Percentiles rank a stretch among this genome's conserved stretches.
These are phyloP conservation scores for Rhodotorula babjevae DNA, from an alignment of 768 basidiomycete species.

Conservation along the genomic window DNA sequence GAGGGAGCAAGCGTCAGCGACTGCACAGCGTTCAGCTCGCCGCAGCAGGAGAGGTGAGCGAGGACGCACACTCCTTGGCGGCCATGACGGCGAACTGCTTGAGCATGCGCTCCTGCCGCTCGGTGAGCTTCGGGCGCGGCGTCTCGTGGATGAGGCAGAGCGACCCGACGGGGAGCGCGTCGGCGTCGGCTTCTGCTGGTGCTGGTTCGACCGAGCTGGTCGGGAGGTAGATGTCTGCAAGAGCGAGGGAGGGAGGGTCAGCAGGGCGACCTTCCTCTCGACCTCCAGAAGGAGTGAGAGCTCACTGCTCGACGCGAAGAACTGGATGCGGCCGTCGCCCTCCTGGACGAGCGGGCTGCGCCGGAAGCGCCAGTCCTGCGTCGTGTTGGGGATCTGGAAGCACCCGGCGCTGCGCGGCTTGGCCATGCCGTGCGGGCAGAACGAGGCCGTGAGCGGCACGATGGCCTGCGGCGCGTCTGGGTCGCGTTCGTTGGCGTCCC, in stretches of 20 bases:
- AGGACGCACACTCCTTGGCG: not conserved
- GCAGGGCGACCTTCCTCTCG: not conserved
- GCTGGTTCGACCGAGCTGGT: not conserved
- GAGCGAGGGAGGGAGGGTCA: not conserved
- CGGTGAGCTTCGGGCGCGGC: not conserved
- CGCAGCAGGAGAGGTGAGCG: not conserved
- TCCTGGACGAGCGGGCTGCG: not conserved
- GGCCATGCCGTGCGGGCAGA: constrained; percentile 5
- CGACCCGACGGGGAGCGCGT: not conserved
- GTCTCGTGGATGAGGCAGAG: not conserved
- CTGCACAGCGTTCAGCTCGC: too few relatives aligned
- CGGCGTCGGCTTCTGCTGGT: too few relatives aligned
- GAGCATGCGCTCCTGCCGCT: not conserved
- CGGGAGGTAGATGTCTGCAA: constrained; percentile 8
- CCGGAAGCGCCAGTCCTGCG: constrained; percentile 1
- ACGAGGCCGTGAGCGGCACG: not conserved
- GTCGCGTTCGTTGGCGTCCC: not conserved
- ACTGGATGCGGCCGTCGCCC: not conserved
- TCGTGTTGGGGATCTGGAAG: not conserved
- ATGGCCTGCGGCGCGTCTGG: not conserved
- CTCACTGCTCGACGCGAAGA: constrained; percentile 2
- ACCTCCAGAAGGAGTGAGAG: not conserved
- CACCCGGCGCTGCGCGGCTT: not conserved
- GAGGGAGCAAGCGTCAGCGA: not conserved
- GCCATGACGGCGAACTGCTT: not conserved